Conservation (phyloP, 805 yeast genomes). For the Wickerhamiella dianesei region DNA sequence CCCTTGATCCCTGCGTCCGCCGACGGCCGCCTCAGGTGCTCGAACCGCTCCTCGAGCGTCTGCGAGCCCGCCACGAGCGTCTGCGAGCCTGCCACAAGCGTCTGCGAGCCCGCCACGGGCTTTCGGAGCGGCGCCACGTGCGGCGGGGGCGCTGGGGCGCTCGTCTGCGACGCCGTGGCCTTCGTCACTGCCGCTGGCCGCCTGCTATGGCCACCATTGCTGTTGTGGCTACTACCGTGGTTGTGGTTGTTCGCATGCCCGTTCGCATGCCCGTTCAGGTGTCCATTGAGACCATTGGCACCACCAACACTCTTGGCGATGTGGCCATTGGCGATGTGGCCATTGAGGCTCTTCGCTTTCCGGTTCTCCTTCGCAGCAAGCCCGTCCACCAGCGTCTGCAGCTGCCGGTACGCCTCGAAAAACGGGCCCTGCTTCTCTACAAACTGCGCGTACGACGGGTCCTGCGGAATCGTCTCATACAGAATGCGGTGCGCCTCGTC, state of each 20-base stretch:
- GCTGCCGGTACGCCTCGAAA: conserved; percentile 1
- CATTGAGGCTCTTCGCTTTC: not conserved
- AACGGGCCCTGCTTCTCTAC: conserved; percentile 1
- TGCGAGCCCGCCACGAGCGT: not conserved
- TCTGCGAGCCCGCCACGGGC: not conserved
- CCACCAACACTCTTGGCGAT: not conserved
- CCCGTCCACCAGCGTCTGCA: not conserved
- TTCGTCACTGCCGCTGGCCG: not conserved
- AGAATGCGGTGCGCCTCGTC: conserved; percentile 6
- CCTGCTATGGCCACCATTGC: no score
- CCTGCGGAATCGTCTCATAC: conserved; percentile 3
- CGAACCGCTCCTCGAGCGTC: conserved; percentile 13
- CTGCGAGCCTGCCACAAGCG: not conserved
- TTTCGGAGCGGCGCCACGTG: not conserved
- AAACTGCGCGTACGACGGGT: conserved; percentile 2
- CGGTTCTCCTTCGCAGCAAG: not conserved
- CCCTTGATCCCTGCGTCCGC: not conserved
- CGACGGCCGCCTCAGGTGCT: conserved; percentile 10
- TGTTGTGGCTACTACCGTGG: no score
- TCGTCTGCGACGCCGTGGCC: not conserved
- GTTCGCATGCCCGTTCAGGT: no score
- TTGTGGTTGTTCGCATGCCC: no score
- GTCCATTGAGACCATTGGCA: not conserved
- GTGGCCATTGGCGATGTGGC: not conserved
- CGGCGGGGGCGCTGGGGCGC: not conserved